phyloP scores from a whole-genome alignment of 73 alveolate genomes.

The Paramecium tetraurelia region DNA sequence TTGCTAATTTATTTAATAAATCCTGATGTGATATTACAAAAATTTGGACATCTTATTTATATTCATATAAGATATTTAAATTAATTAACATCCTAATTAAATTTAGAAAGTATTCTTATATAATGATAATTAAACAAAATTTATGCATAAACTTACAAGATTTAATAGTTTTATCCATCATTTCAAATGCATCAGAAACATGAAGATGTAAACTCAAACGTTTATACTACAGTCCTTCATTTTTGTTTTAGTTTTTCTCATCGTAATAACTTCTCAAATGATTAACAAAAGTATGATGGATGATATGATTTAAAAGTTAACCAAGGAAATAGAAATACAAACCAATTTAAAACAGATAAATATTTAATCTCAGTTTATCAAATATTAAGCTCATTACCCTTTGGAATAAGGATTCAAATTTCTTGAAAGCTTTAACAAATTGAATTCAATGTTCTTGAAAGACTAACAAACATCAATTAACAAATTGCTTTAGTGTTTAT shows the following conservation, averaged over 20 bases:
- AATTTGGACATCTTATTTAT: not conserved
- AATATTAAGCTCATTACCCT: conserved; percentile 1
- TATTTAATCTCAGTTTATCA: not conserved
- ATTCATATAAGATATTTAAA: not conserved
- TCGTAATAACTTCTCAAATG: not conserved
- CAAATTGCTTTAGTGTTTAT: not conserved
- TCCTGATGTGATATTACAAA: not conserved
- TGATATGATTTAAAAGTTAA: not conserved
- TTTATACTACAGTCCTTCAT: not conserved
- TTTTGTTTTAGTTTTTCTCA: not conserved
- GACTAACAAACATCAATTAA: not conserved
- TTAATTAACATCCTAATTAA: not conserved
- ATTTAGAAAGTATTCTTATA: not conserved
- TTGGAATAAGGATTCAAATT: not conserved
- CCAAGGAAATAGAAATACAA: not conserved
- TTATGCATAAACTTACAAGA: not conserved
- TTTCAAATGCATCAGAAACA: not conserved
- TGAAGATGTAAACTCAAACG: not conserved
- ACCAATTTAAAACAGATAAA: not conserved
- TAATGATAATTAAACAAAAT: not conserved
- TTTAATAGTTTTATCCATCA: not conserved
- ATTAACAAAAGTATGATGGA: not conserved
- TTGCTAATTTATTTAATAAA: not conserved
- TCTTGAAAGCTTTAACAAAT: not conserved
- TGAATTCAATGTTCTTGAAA: not conserved